Evolutionary conservation across 176 grass and related monocot species (phyloP), one percentile per base, ranked within the genome.

Genomic region (Cenchrus americanus): DNA sequence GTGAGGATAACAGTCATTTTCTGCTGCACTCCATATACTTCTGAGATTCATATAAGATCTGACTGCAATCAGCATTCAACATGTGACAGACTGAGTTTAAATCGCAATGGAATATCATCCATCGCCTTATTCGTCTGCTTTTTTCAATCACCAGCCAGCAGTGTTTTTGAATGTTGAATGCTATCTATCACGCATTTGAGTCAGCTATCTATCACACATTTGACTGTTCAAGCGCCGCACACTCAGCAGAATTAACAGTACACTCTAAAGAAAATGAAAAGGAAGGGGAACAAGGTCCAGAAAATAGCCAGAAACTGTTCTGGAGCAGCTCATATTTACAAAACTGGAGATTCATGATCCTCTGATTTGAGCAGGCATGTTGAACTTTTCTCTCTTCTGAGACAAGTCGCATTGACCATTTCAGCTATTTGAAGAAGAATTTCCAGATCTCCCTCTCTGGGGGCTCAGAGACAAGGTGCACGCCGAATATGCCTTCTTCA

Each of bases 381-480:
- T 22, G 24, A 75, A 57, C 24, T 30, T 30, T 66, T 66, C 14
- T 18, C 71, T 74, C 37, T 37, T 75, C 5, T 7, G 68, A 14
- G 30, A 19, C 24, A 54, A 23, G n/a, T 65, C 26, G 10, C 47
- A 14, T 46, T 19, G 53, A 18, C 15, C 52, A 59, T 3, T 59
- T 10, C 8, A 66, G 23, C 76, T 75, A 95, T 53, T 95, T 95
- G 82, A 95, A 95, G 82, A 95, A 95, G 87, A 95, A 92, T 73
- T 95, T 95, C 93, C 87, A 95, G 71, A 92, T 90, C 81, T 95
- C 93, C 77, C 75, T 80, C 27, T 95, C 93, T 0, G 79, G 73
- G 17, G 86, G 77, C 66, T 95, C 93, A 6, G 87, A 86, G 66
- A 92, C 64, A 7, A 95, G 73, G 69, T 95, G 93, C 55, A 30